Evolutionary conservation across 192 early-diverging fungal genomes (phyloP), one percentile per base, ranked within the genome.

Genomic region (Spizellomyces sp.): DNA sequence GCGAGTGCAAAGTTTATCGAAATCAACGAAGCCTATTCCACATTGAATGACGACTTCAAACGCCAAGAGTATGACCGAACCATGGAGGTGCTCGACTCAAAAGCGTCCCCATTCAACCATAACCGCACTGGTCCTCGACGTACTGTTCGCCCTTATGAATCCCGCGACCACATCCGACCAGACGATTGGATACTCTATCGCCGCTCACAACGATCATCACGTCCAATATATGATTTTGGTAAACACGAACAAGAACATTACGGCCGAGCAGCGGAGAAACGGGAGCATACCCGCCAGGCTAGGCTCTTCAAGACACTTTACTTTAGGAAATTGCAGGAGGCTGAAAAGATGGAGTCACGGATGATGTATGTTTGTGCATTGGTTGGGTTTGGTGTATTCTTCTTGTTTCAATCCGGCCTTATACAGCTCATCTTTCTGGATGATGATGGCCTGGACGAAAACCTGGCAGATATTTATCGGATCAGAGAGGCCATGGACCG

Each of bases 1-100:
- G 92, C 93, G 1, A 87, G 90, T 48, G 46, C 76, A 8, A 75
- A 81, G 62, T 97, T 97, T 69, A 69, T 95, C 14, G 77, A 87
- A 66, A 90, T 97, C 52, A 93, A 86, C 77, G 93, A 95, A 67
- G 94, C 95, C 0, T 95, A 97, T 80, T 89, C 91, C 4, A 73
- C 91, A 2, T 75, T 97, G 43, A 80, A 86, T 9, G 85, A 92
- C 78, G 92, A 90, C 5, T 70, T 77, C 4, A 92, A 85, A 55
- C 79, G 93, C 56, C 79, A 79, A n/a, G 86, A 90, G 41, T 95
- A 95, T 75, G 95, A 97, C 76, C 79, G 86, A 48, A 74, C 85
- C 5, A 36, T 36, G 27, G 27, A 36, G 3, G 27, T 36, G 27
- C 64, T 86, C 27, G 43, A 17, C 5, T 58, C 21, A 9, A 62